Base-by-base conservation (phyloP, 1,139 yeast species). In the Pichia sp. region DNA sequence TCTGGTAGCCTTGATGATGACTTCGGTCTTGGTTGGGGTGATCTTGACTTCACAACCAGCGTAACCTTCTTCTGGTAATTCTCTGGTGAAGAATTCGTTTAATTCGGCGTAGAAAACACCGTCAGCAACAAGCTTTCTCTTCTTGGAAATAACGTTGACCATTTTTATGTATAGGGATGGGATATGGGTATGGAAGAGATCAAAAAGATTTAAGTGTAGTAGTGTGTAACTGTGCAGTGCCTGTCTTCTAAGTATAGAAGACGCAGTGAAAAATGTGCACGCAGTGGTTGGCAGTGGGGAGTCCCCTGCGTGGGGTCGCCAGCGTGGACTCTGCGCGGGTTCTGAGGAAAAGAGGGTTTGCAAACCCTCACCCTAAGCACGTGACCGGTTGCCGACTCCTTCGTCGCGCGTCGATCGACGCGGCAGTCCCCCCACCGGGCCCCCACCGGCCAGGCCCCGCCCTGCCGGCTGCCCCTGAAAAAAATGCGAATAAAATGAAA, bases 91-190 rank as follows among this genome's bases (percentile, higher is more conserved):
- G 94, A 93, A 93, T 82, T 93, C 99, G 85, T 93, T 93, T 73
- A 93, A 82, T 81, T 93, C 99, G 77, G 99, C 99, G 95, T 85
- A 93, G 85, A 93, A 89, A 71, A 93, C 99, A 88, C 99, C 99
- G 83, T 93, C 99, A 77, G 97, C 97, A 76, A 91, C 97, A 68
- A 84, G 79, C 84, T 84, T 85, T 83, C 90, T 84, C 74, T 83
- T 83, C 78, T 84, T 84, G 71, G 91, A 84, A 71, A 84, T 81
- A 71, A 81, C 77, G 69, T 81, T 78, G 61, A 65, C 81, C 81
- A 77, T 77, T 67, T 63, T 72, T 44, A 34, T 34, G 34, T 45
- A 15, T 31, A 22, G 19, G 11, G 30, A 24, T 17, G 33, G 34
- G 24, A 35, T n/a, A 8, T 19, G 7, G 15, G 6, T 12, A 34